Evolutionary conservation across 1,284 basidiomycete species (phyloP).

Genomic region (Apiotrichum domesticum): DNA sequence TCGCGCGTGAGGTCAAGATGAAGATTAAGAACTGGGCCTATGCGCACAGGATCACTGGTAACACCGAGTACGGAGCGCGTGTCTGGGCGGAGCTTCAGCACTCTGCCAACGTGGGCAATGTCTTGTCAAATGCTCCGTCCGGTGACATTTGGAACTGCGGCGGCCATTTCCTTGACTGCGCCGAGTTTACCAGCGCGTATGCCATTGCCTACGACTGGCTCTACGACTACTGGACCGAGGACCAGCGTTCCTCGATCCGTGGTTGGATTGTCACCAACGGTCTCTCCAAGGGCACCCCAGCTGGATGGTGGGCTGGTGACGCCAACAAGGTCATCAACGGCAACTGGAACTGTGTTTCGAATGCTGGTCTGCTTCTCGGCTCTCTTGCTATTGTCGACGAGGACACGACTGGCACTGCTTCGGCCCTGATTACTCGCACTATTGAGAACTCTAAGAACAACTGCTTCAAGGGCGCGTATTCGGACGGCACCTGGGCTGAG

Average conservation of each 20-base stretch:
- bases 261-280: slow-evolving; percentile 74
- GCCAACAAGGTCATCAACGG: slow-evolving; percentile 49
- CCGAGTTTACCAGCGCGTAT: slow-evolving; percentile 79
- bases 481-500: slow-evolving; percentile 91
- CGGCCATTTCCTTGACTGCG: slow-evolving; percentile 86
- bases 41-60: slow-evolving; percentile 81
- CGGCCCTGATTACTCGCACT: slow-evolving; percentile 56
- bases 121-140: slow-evolving; percentile 50
- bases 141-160: slow-evolving; percentile 75
- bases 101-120: slow-evolving; percentile 21
- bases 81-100: slow-evolving; percentile 69
- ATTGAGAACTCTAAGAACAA: slow-evolving; percentile 53
- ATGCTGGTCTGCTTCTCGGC: slow-evolving; percentile 80
- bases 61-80: slow-evolving; percentile 76
- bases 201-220: slow-evolving; percentile 93
- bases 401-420: slow-evolving; percentile 68
- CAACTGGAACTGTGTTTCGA: slow-evolving; percentile 98
- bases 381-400: slow-evolving; percentile 84
- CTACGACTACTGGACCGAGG: slow-evolving; percentile 72
- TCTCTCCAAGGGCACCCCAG: slow-evolving; percentile 57
- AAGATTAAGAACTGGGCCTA: slow-evolving; percentile 90
- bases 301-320: slow-evolving; percentile 50
- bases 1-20: slow-evolving; percentile 81
- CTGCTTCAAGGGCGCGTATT: slow-evolving; percentile 60
- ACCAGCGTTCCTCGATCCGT: slow-evolving; percentile 67